A percentile compares a stretch with the other conserved stretches of the same genome.
phyloP scores from a whole-genome alignment of 768 basidiomycete genomes.

The Leccinum broughii region DNA sequence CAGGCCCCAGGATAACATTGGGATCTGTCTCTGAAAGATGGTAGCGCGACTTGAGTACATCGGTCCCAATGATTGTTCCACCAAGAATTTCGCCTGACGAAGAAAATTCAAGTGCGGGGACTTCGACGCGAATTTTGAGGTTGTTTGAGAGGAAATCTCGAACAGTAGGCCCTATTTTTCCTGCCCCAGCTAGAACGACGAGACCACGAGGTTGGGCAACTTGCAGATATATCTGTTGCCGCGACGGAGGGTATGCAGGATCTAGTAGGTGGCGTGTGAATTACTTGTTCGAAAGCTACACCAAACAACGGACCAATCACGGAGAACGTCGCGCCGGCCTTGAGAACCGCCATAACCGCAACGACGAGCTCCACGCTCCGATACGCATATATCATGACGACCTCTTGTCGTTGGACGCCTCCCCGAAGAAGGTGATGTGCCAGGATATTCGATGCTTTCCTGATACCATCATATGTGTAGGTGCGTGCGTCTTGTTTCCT shows the following conservation, averaged over 20 bases:
- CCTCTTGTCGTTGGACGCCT: conserved; percentile 89
- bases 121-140: conserved; percentile 84
- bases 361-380: conserved; percentile 95
- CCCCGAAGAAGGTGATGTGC: conserved; percentile 85
- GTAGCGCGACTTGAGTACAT: conserved; percentile 60
- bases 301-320: conserved; percentile 75
- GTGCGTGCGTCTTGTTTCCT: conserved; percentile 52
- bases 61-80: conserved; percentile 50
- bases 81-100: conserved; percentile 64
- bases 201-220: conserved; percentile 93
- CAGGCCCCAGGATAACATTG: conserved; percentile 86
- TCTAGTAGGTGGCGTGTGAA: conserved; percentile 47
- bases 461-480: conserved; percentile 81
- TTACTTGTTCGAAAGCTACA: conserved; percentile 1
- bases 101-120: conserved; percentile 82
- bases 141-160: conserved; percentile 78
- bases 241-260: conserved; percentile 92
- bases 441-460: conserved; percentile 83
- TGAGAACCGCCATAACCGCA: conserved; percentile 94
- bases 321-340: conserved; percentile 94
- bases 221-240: conserved; percentile 90
- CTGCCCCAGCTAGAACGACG: conserved; percentile 88
- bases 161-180: conserved; percentile 74
- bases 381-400: conserved; percentile 97
- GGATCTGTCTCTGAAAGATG: conserved; percentile 70